Evolutionary conservation across 1,284 basidiomycete genomes (phyloP).

Genomic region (Phlebopus sp.): DNA sequence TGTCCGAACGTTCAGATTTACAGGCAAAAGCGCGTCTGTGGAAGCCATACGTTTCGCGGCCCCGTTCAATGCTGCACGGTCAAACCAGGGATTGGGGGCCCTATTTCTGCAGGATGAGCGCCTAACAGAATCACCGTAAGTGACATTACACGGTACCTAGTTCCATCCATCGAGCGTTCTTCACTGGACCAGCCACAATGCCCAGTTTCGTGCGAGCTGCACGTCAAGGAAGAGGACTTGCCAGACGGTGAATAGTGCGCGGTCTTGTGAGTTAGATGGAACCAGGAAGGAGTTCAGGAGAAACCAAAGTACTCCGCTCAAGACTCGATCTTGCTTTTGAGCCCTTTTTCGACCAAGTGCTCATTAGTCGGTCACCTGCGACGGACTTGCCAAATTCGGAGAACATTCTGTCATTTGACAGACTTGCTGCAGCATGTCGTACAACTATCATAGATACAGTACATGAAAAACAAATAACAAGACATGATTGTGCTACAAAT

Average conservation of each 20-base stretch:
- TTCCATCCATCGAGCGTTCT: conserved; percentile 76
- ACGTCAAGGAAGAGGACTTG: conserved; percentile 29
- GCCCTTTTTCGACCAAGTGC: conserved; percentile 9
- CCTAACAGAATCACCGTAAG: conserved; percentile 4
- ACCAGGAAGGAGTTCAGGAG: conserved; percentile 11
- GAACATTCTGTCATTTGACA: not conserved
- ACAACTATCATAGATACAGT: too few relatives aligned
- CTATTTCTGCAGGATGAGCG: conserved; percentile 34
- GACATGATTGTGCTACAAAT: not conserved
- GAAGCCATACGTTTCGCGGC: conserved; percentile 56
- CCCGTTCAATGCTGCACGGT: conserved; percentile 60
- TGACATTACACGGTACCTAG: conserved; percentile 42
- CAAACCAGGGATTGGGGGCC: conserved; percentile 58
- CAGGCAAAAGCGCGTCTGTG: conserved; percentile 8
- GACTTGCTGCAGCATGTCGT: not conserved
- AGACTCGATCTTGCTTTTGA: conserved; percentile 3
- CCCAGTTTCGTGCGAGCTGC: conserved; percentile 43
- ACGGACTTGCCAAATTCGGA: not conserved
- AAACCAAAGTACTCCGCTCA: conserved; percentile 21
- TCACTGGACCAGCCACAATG: conserved; percentile 48
- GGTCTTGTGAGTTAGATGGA: conserved; percentile 14
- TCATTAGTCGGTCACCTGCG: conserved; percentile 5
- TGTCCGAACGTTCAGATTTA: conserved; percentile 9
- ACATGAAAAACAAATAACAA: not conserved
- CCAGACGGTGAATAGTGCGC: conserved; percentile 13